Base-by-base conservation (phyloP, 495 filamentous ascomycete species). In the Beverwykella pulmonaria region DNA sequence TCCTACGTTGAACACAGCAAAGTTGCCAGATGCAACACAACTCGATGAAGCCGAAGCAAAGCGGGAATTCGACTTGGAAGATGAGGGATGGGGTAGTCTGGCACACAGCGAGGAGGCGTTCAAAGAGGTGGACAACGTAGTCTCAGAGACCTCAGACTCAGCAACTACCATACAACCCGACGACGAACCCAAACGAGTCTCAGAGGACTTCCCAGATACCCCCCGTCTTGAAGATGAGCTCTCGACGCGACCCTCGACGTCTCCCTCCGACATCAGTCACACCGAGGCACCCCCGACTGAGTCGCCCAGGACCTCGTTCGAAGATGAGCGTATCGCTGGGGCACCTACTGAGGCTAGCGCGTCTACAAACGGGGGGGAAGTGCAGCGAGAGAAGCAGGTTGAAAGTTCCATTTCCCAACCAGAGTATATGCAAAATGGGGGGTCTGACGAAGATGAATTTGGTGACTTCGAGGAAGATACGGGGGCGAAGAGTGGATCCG, bases 201-300 rank as follows among this genome's bases (percentile, higher is more conserved):
- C 69, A 15, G 26, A 0, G 8, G 65, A 61, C 8, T 15, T 53
- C n/a, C 26, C 32, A 20, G 46, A 32, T 20, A 23, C 48, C 20
- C 22, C 22, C 26, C 19, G 39, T 27, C 36, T 12, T 15, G 69
- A 72, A 14, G 70, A 72, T 32, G 70, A 69, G 32, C 54, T 56
- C n/a, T 72, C 70, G 12, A 72, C 70, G 50, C 41, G 70, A 23
- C 66, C 70, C 1, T 72, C 70, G 22, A 69, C 66, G 25, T 72
- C 70, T 25, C 70, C 70, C 12, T 72, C 70, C 47, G 70, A 72
- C n/a, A 23, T 23, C n/a, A 72, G 70, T 30, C 70, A 69, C 20
- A 58, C 39, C 17, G 70, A 67, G 27, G 22, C 58, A 0, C 55
- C 34, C 15, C 39, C 39, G 2, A 29, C 27, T 10, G 70, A 72